phyloP scores from a whole-genome alignment of 2,329 filamentous ascomycete genomes.

The Ceratocystis cubensis region DNA sequence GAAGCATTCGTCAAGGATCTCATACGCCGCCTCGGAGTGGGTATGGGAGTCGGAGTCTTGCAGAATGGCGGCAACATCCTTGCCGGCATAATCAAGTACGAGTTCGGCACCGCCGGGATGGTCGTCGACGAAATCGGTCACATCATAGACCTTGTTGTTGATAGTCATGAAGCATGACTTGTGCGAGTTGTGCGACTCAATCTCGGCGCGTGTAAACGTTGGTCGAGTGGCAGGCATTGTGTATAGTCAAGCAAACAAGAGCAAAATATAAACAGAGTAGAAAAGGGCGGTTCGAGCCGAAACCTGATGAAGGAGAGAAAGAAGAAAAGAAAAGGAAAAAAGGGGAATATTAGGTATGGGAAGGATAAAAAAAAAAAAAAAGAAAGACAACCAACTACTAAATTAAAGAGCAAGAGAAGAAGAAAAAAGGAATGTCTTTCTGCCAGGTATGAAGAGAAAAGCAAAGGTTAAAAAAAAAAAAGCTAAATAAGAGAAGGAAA shows the following conservation, averaged over 20 bases:
- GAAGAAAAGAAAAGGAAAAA: slow-evolving; percentile 1
- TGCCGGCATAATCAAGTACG: slow-evolving; percentile 71
- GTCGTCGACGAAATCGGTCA: slow-evolving; percentile 79
- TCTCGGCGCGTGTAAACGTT: slow-evolving; percentile 66
- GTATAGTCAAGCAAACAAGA: slow-evolving; percentile 7
- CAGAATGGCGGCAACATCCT: slow-evolving; percentile 42
- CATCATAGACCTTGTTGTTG: slow-evolving; percentile 82
- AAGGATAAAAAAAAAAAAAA: slow-evolving; percentile 16
- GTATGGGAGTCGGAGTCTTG: slow-evolving; percentile 48
- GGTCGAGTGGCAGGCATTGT: slow-evolving; percentile 63
- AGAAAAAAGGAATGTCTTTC: slow-evolving; percentile 10
- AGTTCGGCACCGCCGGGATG: slow-evolving; percentile 85
- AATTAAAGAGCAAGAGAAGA: slow-evolving; percentile 10
- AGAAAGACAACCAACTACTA: slow-evolving; percentile 11
- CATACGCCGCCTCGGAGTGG: slow-evolving; percentile 84
- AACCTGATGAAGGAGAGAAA: slow-evolving; percentile 12
- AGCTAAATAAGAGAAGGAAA: background rate
- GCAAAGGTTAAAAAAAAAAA: background rate
- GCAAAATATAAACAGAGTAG: background rate
- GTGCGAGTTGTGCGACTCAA: slow-evolving; percentile 64
- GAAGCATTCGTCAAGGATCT: slow-evolving; percentile 24
- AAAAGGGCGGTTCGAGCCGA: background rate
- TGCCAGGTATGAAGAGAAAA: background rate
- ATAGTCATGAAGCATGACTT: slow-evolving; percentile 90
- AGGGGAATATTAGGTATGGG: slow-evolving; percentile 1